Conservation (phyloP, 2,329 filamentous ascomycete species). For the Metarhizium rileyi region DNA sequence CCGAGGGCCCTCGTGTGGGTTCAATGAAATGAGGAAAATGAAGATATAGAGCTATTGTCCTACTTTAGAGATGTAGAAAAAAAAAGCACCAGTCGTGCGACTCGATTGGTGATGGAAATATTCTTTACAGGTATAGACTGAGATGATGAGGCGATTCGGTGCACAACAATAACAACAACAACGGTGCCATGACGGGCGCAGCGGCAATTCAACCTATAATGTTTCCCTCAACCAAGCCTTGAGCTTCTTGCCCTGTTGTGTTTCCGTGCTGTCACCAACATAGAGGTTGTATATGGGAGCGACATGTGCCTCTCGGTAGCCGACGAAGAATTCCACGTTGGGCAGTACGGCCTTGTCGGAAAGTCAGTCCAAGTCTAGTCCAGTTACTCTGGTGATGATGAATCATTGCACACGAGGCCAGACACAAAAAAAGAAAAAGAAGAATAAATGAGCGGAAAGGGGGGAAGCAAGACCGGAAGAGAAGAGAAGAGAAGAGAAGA, state of each 20-base stretch:
- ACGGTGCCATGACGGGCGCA: neutral
- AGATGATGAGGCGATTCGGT: neutral
- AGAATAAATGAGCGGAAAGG: too few species aligned
- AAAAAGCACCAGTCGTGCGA: neutral
- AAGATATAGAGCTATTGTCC: neutral
- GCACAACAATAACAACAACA: neutral
- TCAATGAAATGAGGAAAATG: neutral
- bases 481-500: too few species aligned
- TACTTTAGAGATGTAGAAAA: neutral
- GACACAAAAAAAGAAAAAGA: too few species aligned
- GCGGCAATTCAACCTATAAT: constrained; percentile 3
- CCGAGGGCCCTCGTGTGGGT: neutral
- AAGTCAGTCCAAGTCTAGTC: neutral
- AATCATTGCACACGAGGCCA: too few species aligned
- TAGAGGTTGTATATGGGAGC: constrained; percentile 14
- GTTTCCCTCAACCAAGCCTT: constrained; percentile 13
- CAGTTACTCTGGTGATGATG: too few species aligned
- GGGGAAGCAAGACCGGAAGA: too few species aligned
- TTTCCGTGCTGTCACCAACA: constrained; percentile 12
- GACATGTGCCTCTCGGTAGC: constrained; percentile 12
- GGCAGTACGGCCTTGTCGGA: constrained; percentile 9
- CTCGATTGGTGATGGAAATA: neutral
- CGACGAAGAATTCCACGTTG: constrained; percentile 12
- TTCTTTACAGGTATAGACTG: neutral
- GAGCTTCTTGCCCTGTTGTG: constrained; percentile 12